These are phyloP conservation scores for Phialophora tarda DNA, from an alignment of 2,329 filamentous ascomycete genomes.

Conservation along the genomic window DNA sequence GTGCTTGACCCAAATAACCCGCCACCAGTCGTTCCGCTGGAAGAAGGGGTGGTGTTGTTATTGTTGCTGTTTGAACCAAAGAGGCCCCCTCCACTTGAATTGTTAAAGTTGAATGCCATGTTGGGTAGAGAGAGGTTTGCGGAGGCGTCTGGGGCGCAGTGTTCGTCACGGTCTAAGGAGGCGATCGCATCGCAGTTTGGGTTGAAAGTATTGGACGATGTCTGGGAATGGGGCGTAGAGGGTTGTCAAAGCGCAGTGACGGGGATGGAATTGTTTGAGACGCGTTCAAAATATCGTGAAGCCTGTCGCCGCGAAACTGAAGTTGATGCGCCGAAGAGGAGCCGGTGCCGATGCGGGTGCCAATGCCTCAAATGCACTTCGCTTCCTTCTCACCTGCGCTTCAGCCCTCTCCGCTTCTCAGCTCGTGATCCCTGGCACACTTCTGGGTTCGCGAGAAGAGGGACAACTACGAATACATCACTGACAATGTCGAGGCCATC, in stretches of 20 bases:
- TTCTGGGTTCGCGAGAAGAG: not conserved
- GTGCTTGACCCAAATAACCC: not conserved
- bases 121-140: conserved; percentile 39
- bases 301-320: not conserved
- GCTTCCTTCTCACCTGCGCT: conserved; percentile 1
- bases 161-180: conserved; percentile 13
- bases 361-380: conserved; percentile 3
- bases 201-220: not conserved
- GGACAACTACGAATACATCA: conserved; percentile 18
- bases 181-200: conserved; percentile 24
- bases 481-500: conserved; percentile 33
- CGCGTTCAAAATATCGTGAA: conserved; percentile 35
- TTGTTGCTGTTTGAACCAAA: conserved; percentile 28
- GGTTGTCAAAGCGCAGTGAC: conserved; percentile 2
- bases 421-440: not conserved
- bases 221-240: not conserved
- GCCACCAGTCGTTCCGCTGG: not conserved
- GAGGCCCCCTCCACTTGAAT: conserved; percentile 27
- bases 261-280: conserved; percentile 41
- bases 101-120: conserved; percentile 32
- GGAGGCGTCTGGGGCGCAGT: not conserved
- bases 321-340: not conserved
- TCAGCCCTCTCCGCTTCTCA: not conserved
- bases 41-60: not conserved
- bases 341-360: not conserved